Conservation (phyloP, 345 rosid species). For the Eucalyptus camaldulensis region DNA sequence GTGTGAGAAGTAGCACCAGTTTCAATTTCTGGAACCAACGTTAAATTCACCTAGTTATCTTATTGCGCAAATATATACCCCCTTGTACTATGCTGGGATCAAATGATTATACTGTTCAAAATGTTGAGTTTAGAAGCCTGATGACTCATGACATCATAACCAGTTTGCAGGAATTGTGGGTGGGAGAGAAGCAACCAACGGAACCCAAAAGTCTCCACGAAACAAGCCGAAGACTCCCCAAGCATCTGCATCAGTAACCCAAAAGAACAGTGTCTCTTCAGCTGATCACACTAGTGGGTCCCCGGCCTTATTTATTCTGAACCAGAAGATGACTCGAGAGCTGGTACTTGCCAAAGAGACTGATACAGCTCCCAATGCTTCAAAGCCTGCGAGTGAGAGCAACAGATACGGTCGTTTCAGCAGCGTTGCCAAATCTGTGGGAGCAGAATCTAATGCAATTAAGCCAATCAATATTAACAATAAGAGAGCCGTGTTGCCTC, state of each 20-base stretch:
- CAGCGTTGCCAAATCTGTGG: neutral
- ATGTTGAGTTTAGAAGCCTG: neutral
- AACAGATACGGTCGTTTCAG: neutral
- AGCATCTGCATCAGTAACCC: constrained; percentile 7
- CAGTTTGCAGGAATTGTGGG: neutral
- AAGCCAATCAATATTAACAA: neutral
- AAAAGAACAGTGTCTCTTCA: constrained; percentile 1
- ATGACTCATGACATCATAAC: neutral
- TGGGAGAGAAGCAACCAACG: neutral
- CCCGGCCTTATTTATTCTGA: neutral
- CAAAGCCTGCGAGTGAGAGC: neutral
- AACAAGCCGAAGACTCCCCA: neutral
- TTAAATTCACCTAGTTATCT: neutral
- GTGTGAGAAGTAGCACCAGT: neutral
- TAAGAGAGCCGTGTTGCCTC: constrained; percentile 19
- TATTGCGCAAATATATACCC: neutral
- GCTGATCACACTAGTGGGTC: neutral
- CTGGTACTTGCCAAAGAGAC: neutral
- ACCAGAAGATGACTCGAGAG: neutral
- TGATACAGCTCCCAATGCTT: neutral
- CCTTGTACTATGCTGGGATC: neutral
- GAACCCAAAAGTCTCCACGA: neutral
- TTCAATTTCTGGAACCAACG: neutral
- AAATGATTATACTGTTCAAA: neutral
- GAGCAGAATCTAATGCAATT: neutral